phyloP scores from a whole-genome alignment of 208 protist genomes.

The Tetramitus jugosus region DNA sequence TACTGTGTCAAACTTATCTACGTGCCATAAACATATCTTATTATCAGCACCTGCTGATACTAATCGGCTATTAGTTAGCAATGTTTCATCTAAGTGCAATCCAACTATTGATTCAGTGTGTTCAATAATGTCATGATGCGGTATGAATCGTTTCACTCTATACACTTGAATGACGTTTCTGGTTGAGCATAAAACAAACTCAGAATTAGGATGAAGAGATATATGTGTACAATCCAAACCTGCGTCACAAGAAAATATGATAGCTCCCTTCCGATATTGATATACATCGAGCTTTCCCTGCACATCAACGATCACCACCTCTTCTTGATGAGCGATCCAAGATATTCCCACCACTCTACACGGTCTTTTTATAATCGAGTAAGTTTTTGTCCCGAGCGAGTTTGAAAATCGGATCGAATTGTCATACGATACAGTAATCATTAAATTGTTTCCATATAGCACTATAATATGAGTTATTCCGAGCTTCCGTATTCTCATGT shows the following conservation, averaged over 20 bases:
- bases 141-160: neutral
- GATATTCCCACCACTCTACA: neutral
- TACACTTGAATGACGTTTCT: neutral
- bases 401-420: conserved; percentile 8
- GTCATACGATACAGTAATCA: neutral
- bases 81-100: neutral
- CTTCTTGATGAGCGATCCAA: neutral
- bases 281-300: neutral
- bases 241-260: neutral
- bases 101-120: neutral
- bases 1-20: neutral
- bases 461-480: neutral
- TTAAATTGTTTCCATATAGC: neutral
- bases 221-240: neutral
- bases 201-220: neutral
- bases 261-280: neutral
- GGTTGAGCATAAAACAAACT: neutral
- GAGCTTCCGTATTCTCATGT: neutral
- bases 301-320: neutral
- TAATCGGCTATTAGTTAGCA: neutral
- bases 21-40: neutral
- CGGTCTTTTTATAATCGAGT: neutral
- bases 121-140: neutral
- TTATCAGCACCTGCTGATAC: neutral
- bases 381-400: neutral